phyloP scores from a whole-genome alignment of 179 eudicot species.

The Spergularia azorica region DNA sequence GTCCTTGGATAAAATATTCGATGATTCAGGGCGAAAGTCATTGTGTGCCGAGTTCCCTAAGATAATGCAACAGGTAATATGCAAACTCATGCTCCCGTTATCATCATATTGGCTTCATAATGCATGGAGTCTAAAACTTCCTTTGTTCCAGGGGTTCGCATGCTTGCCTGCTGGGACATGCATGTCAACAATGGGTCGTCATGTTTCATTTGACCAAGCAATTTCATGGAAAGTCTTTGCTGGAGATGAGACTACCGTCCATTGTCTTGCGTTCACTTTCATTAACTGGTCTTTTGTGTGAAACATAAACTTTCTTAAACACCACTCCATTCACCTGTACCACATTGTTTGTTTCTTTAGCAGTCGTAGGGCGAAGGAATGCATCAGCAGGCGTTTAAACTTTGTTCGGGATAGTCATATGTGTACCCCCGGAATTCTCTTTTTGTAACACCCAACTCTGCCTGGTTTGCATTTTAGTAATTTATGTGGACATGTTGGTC shows the following conservation, averaged over 20 bases:
- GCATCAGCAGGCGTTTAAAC: neutral
- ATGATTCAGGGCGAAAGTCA: conserved; percentile 38
- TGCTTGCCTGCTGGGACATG: conserved; percentile 45
- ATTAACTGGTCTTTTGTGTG: conserved; percentile 52
- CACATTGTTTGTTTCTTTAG: conserved; percentile 4
- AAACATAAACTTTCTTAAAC: conserved; percentile 7
- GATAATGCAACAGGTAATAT: conserved; percentile 50
- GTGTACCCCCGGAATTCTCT: neutral
- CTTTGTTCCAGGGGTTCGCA: conserved; percentile 42
- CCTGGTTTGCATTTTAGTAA: conserved; percentile 24
- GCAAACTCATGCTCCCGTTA: neutral
- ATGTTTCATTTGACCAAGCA: conserved; percentile 44
- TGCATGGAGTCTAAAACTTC: neutral
- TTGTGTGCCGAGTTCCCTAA: conserved; percentile 41
- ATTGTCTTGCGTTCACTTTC: conserved; percentile 52
- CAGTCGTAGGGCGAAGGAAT: neutral
- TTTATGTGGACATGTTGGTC: conserved; percentile 10
- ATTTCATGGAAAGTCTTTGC: conserved; percentile 51
- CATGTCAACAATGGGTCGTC: conserved; percentile 49
- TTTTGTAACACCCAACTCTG: conserved; percentile 15
- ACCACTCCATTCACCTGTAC: neutral
- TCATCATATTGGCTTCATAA: neutral
- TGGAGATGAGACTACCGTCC: conserved; percentile 45
- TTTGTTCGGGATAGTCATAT: neutral
- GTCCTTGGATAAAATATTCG: conserved; percentile 42